These are phyloP conservation scores for Triangularia verruculosa DNA, from an alignment of 2,329 filamentous ascomycete species.

Conservation along the genomic window DNA sequence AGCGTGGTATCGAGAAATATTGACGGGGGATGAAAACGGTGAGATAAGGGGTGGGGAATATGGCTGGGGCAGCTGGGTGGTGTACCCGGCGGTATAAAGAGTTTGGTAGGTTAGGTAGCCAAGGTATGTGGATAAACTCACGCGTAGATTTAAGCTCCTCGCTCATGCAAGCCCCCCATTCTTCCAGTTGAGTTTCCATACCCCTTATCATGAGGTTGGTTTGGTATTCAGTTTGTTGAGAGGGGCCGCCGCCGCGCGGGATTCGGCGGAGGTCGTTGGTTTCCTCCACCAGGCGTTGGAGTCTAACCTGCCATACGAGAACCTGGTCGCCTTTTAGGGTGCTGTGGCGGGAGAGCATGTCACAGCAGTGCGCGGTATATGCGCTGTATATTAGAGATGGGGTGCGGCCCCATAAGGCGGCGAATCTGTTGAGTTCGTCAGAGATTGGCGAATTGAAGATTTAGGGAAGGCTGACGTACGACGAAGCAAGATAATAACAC, in stretches of 20 bases:
- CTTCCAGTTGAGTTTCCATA: conserved; percentile 45
- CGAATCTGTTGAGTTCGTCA: conserved; percentile 33
- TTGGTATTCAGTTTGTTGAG: conserved; percentile 38
- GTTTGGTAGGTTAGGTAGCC: neutral
- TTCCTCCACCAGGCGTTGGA: conserved; percentile 41
- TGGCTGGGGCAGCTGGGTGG: neutral
- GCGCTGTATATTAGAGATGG: conserved; percentile 36
- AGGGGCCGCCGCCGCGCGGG: conserved; percentile 26
- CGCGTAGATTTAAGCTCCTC: conserved; percentile 32
- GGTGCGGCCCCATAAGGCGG: conserved; percentile 39
- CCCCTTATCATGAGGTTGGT: conserved; percentile 45
- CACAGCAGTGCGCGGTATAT: conserved; percentile 46
- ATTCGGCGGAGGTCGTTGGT: conserved; percentile 33
- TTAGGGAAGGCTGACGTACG: conserved; percentile 34
- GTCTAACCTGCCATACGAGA: conserved; percentile 43
- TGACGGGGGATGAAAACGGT: conserved; percentile 16
- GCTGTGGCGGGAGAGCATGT: conserved; percentile 40
- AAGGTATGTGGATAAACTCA: conserved; percentile 20
- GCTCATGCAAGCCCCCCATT: conserved; percentile 40
- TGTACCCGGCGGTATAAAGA: neutral
- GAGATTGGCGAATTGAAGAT: conserved; percentile 15
- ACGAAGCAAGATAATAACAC: conserved; percentile 43
- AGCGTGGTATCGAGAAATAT: too few relatives aligned
- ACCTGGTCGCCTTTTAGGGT: conserved; percentile 39
- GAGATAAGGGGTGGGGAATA: neutral